Conservation (phyloP, 257 asterid species). For the Solanum bulbocastanum region DNA sequence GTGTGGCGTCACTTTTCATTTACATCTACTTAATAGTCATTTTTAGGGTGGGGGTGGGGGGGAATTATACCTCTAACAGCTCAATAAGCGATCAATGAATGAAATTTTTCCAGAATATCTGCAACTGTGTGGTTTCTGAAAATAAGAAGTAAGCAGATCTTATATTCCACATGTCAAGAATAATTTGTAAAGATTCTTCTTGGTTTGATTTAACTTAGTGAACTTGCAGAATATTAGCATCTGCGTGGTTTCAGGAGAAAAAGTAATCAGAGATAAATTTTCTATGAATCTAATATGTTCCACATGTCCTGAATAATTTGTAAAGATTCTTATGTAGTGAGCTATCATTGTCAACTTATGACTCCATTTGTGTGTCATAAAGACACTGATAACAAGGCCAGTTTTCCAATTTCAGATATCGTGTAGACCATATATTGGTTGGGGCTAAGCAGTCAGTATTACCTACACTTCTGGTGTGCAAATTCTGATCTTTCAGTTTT, state of each 20-base stretch:
- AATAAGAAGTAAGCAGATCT: background rate
- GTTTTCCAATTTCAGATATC: background rate
- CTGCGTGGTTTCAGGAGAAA: background rate
- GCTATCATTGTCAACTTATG: background rate
- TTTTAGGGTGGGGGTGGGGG: background rate
- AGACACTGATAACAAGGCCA: background rate
- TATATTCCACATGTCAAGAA: background rate
- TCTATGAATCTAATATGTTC: background rate
- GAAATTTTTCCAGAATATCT: background rate
- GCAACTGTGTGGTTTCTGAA: background rate
- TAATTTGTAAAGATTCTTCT: background rate
- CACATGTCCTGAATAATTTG: background rate
- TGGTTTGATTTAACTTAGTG: background rate
- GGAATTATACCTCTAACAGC: background rate
- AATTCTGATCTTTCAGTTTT: background rate
- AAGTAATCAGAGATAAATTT: background rate
- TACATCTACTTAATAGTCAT: background rate
- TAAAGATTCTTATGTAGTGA: background rate
- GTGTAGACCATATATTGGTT: background rate
- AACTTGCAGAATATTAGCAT: background rate
- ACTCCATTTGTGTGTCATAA: background rate
- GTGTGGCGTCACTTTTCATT: background rate
- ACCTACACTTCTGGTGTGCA: background rate
- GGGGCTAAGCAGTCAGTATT: background rate
- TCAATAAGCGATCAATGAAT: background rate